Evolutionary conservation across 2,329 filamentous ascomycete species (phyloP).

Genomic region (Botrytis sinoallii): DNA sequence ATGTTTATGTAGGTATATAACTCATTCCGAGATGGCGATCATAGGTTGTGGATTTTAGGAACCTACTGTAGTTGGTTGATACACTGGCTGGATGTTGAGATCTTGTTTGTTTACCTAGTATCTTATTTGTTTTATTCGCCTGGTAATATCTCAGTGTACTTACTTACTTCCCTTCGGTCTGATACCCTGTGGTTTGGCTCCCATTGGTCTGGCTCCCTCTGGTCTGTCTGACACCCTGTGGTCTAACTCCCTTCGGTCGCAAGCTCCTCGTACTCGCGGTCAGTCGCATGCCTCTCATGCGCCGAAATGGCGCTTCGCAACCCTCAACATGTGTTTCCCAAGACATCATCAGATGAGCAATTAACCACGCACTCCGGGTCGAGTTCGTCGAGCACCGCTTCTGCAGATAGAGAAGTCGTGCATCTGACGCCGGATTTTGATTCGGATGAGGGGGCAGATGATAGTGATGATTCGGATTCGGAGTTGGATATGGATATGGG

Average conservation of each 20-base stretch:
- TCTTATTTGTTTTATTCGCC: too few species aligned
- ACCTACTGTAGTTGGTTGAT: too few species aligned
- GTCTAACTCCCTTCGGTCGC: background rate
- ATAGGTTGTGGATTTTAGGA: background rate
- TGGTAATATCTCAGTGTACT: too few species aligned
- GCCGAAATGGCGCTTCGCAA: conserved; percentile 1
- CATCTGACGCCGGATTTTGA: conserved; percentile 33
- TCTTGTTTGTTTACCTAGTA: too few species aligned
- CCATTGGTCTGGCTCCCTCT: too few species aligned
- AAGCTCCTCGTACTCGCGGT: background rate
- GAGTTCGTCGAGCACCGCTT: background rate
- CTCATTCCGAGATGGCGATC: background rate
- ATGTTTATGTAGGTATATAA: background rate
- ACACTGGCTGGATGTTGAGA: too few species aligned
- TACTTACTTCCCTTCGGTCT: too few species aligned
- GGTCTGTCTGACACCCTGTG: too few species aligned
- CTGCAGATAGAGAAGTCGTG: background rate
- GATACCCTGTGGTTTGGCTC: too few species aligned
- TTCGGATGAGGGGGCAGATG: conserved; percentile 31
- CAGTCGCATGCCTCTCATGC: background rate
- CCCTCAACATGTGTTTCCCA: background rate
- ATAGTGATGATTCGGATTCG: background rate
- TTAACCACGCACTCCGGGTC: background rate
- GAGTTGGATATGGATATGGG: conserved; percentile 21
- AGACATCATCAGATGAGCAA: conserved; percentile 11